Evolutionary conservation across 2,329 filamentous ascomycete species (phyloP).

Genomic region (Huntiella moniliformis): DNA sequence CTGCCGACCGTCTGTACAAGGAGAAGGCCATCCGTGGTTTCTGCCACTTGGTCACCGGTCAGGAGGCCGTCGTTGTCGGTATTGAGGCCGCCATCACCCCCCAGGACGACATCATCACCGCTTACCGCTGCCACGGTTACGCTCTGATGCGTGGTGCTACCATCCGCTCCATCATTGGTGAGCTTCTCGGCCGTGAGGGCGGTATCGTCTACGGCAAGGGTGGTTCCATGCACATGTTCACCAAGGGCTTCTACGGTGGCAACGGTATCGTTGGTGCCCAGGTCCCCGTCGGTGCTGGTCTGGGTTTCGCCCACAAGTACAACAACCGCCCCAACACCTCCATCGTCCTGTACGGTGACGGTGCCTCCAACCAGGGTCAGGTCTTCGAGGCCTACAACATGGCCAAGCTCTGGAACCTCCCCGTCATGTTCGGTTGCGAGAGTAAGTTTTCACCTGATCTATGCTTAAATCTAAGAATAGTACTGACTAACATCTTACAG

Average conservation of each 20-base stretch:
- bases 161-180: conserved; percentile 84
- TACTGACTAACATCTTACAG: conserved; percentile 24
- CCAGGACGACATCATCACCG: conserved; percentile 86
- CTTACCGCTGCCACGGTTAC: conserved; percentile 98
- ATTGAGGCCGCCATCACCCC: conserved; percentile 92
- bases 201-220: conserved; percentile 98
- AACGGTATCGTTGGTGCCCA: conserved; percentile 99
- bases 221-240: conserved; percentile 99
- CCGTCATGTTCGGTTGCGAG: conserved; percentile 91
- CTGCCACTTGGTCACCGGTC: conserved; percentile 94
- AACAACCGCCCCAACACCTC: conserved; percentile 67
- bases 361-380: conserved; percentile 97
- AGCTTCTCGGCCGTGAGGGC: conserved; percentile 83
- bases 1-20: conserved; percentile 96
- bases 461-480: background rate
- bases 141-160: conserved; percentile 87
- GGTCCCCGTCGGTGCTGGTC: conserved; percentile 88
- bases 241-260: conserved; percentile 91
- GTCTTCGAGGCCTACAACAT: conserved; percentile 99
- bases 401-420: conserved; percentile 97
- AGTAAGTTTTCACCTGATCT: conserved; percentile 40
- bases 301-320: conserved; percentile 96
- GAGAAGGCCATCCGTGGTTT: conserved; percentile 99
- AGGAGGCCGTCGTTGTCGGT: conserved; percentile 91
- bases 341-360: conserved; percentile 88